Conservation (phyloP, 306 rosid species). For the Spatholobus suberectus region DNA sequence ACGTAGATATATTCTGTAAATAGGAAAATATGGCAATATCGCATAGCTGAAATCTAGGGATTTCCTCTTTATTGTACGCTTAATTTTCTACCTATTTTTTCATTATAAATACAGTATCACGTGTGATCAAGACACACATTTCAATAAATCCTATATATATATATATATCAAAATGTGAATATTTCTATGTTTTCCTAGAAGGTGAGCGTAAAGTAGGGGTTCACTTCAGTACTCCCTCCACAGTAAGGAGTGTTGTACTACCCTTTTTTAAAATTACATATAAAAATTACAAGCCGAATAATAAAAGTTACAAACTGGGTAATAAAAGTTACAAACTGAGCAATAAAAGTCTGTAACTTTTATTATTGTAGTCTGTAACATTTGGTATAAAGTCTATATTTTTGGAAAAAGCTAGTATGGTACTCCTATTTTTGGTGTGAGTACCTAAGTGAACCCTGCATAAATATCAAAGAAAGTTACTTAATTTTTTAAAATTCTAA, state of each 20-base stretch:
- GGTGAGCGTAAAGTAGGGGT: neutral
- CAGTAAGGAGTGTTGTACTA: neutral
- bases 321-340: neutral
- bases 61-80: too few species aligned
- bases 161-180: constrained; percentile 20
- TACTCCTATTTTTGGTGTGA: neutral
- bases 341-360: neutral
- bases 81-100: too few species aligned
- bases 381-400: neutral
- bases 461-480: neutral
- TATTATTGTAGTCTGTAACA: neutral
- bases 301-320: neutral
- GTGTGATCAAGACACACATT: too few species aligned
- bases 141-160: too few species aligned
- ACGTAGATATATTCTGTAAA: too few species aligned
- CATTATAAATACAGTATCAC: too few species aligned
- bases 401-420: neutral
- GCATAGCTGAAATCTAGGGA: too few species aligned
- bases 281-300: neutral
- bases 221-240: neutral
- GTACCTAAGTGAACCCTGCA: neutral
- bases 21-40: too few species aligned
- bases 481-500: neutral
- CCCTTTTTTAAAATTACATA: neutral
- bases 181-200: constrained; percentile 21